These are phyloP conservation scores for Albizia julibrissin DNA, from an alignment of 306 rosid species.

Conservation along the genomic window DNA sequence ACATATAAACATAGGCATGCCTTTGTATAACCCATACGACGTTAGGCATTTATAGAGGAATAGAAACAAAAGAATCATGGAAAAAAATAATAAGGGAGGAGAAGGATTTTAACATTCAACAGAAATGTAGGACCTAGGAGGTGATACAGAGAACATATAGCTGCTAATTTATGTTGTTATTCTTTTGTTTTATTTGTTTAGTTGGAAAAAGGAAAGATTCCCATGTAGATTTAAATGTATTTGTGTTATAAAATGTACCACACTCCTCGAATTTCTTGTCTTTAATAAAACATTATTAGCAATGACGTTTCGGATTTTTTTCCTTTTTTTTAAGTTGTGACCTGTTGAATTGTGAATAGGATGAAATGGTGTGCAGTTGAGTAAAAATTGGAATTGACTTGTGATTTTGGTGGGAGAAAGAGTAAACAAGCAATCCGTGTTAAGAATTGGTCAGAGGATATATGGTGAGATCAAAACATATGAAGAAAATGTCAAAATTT, in stretches of 20 bases:
- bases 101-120: constrained; percentile 21
- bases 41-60: constrained; percentile 27
- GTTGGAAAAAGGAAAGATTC: not conserved
- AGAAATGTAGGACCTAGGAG: constrained; percentile 15
- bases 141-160: constrained; percentile 5
- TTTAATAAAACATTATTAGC: not conserved
- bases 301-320: not conserved
- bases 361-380: not conserved
- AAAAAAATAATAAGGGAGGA: not conserved
- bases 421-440: not conserved
- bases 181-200: constrained; percentile 48
- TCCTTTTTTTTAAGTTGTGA: not conserved
- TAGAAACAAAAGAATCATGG: constrained; percentile 28
- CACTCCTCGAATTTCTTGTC: not conserved
- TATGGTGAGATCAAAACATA: not conserved
- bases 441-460: not conserved
- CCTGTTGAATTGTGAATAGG: constrained; percentile 11
- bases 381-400: not conserved
- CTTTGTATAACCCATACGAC: constrained; percentile 40
- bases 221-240: not conserved
- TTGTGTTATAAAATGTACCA: not conserved
- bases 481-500: not conserved
- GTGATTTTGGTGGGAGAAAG: not conserved
- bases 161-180: constrained; percentile 28
- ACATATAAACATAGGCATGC: not conserved